Percentiles rank a stretch among this genome's conserved stretches.
Conservation (phyloP, 1,284 basidiomycete genomes). For the Thelephora terrestris region DNA sequence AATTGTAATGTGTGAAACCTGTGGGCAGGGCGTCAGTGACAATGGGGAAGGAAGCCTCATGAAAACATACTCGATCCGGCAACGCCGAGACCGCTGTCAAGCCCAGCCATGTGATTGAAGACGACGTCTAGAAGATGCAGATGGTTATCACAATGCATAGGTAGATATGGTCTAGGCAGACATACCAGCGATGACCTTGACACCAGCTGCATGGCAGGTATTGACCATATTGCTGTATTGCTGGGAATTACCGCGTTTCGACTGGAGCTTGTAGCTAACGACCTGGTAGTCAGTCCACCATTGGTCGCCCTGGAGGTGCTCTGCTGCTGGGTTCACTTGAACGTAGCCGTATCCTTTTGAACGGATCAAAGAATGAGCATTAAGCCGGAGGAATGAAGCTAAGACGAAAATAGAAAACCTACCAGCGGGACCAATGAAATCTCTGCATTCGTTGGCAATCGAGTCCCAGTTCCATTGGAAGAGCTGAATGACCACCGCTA, state of each 20-base stretch:
- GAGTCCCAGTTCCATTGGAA: constrained; percentile 35
- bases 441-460: constrained; percentile 52
- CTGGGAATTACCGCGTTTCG: constrained; percentile 44
- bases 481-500: constrained; percentile 23
- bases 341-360: constrained; percentile 4
- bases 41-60: neutral
- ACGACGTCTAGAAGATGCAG: constrained; percentile 36
- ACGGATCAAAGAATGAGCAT: constrained; percentile 4
- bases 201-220: constrained; percentile 50
- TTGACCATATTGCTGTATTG: constrained; percentile 48
- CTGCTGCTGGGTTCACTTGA: constrained; percentile 38
- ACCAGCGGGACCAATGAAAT: constrained; percentile 54
- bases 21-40: neutral
- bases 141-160: neutral
- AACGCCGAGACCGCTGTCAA: constrained; percentile 34
- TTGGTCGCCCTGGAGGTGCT: constrained; percentile 37
- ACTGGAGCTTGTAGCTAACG: constrained; percentile 49
- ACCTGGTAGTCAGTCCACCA: constrained; percentile 70
- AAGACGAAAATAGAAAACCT: neutral
- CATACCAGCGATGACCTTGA: constrained; percentile 48
- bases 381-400: constrained; percentile 3
- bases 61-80: constrained; percentile 25
- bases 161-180: constrained; percentile 6
- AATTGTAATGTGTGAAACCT: constrained; percentile 46
- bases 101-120: constrained; percentile 56